These are phyloP conservation scores for Xylaria sp. DNA, from an alignment of 2,329 filamentous ascomycete species.

Conservation along the genomic window DNA sequence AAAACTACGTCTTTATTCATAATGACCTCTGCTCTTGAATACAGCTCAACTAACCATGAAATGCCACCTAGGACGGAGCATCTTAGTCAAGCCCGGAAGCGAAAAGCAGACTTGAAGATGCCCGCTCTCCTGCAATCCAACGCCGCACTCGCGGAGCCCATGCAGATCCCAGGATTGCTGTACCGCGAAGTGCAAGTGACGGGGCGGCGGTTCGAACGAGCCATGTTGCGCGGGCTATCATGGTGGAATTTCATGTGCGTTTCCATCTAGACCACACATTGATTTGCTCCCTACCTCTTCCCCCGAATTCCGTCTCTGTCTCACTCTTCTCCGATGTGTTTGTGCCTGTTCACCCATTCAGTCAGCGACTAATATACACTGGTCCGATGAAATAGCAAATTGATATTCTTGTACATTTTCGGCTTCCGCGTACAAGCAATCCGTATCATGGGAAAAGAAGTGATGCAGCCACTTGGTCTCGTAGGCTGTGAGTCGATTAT, in stretches of 20 bases:
- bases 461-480: slow-evolving; percentile 79
- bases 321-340: too few species aligned
- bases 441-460: slow-evolving; percentile 73
- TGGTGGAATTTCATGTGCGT: slow-evolving; percentile 73
- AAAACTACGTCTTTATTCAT: neutral
- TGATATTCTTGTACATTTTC: slow-evolving; percentile 67
- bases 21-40: neutral
- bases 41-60: slow-evolving; percentile 5
- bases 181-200: slow-evolving; percentile 80
- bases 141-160: slow-evolving; percentile 62
- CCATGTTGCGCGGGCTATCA: slow-evolving; percentile 74
- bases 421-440: slow-evolving; percentile 78
- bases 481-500: slow-evolving; percentile 58
- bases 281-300: neutral
- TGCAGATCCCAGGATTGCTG: slow-evolving; percentile 70
- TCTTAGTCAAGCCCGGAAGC: slow-evolving; percentile 73
- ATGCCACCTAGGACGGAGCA: slow-evolving; percentile 72
- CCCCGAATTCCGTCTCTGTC: neutral
- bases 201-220: slow-evolving; percentile 74
- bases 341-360: neutral
- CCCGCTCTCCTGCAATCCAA: slow-evolving; percentile 62
- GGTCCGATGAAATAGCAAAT: slow-evolving; percentile 56
- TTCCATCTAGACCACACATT: neutral
- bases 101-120: slow-evolving; percentile 58
- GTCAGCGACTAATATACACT: neutral